Percentiles rank a stretch among this genome's conserved stretches.
Evolutionary conservation across 176 grass and related monocot genomes (phyloP).

Genomic region (Eremochloa ophiuroides): DNA sequence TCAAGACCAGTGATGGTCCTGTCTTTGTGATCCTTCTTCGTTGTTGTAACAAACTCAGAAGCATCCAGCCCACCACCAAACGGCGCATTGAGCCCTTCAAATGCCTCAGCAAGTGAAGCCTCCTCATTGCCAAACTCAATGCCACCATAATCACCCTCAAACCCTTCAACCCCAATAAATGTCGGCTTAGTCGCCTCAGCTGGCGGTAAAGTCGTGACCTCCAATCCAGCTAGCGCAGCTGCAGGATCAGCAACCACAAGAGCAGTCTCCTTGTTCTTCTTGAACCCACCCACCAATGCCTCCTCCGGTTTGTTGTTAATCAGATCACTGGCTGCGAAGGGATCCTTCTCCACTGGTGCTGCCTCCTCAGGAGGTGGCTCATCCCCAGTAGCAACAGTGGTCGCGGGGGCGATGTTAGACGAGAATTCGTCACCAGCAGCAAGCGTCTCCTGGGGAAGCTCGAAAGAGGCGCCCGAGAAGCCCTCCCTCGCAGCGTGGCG

Average conservation of each 20-base stretch:
- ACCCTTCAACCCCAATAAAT: conserved; percentile 83
- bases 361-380: conserved; percentile 52
- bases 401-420: conserved; percentile 54
- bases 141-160: conserved; percentile 95
- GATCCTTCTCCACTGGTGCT: conserved; percentile 64
- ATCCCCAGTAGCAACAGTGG: conserved; percentile 42
- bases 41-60: conserved; percentile 95
- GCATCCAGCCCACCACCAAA: conserved; percentile 98
- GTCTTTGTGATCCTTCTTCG: conserved; percentile 63
- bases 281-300: conserved; percentile 82
- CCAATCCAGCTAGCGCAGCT: conserved; percentile 78
- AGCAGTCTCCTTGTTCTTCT: conserved; percentile 78
- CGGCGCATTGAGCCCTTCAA: conserved; percentile 89
- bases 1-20: conserved; percentile 75
- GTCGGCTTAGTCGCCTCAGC: conserved; percentile 93
- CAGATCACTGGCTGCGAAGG: conserved; percentile 84
- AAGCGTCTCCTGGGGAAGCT: conserved; percentile 81
- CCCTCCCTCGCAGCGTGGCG: conserved; percentile 61
- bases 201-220: conserved; percentile 79
- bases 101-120: conserved; percentile 79
- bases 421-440: conserved; percentile 86
- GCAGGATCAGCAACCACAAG: conserved; percentile 66
- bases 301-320: conserved; percentile 96
- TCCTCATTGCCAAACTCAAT: conserved; percentile 96
- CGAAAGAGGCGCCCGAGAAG: conserved; percentile 56